Conservation (phyloP, 106 monocot species). For the Allium sativum region DNA sequence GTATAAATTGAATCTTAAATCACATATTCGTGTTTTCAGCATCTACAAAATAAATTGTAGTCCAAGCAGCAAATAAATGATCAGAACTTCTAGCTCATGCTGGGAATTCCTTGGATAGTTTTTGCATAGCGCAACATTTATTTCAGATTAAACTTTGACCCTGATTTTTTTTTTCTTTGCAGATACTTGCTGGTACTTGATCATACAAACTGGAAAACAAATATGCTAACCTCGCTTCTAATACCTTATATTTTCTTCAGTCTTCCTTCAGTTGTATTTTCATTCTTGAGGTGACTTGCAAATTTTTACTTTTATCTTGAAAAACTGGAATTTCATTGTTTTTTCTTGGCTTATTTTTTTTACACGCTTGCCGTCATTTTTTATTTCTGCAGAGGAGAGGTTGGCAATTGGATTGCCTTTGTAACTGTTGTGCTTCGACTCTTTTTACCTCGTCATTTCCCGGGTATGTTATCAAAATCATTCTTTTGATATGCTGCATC, state of each 20-base stretch:
- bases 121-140: too few species aligned
- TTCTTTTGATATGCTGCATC: too few species aligned
- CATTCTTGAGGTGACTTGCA: slow-evolving; percentile 41
- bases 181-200: slow-evolving; percentile 81
- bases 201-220: slow-evolving; percentile 89
- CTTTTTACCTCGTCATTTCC: slow-evolving; percentile 69
- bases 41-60: too few species aligned
- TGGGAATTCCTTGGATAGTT: too few species aligned
- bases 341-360: not conserved
- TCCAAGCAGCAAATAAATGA: too few species aligned
- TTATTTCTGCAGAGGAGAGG: slow-evolving; percentile 48
- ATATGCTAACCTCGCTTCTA: slow-evolving; percentile 77
- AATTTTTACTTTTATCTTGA: too few species aligned
- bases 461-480: slow-evolving; percentile 30
- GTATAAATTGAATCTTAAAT: too few species aligned
- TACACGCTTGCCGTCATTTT: not conserved
- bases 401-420: slow-evolving; percentile 84
- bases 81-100: too few species aligned
- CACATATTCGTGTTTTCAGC: too few species aligned
- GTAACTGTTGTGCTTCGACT: slow-evolving; percentile 64
- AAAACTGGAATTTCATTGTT: not conserved
- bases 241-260: slow-evolving; percentile 89
- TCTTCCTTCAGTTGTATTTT: slow-evolving; percentile 54
- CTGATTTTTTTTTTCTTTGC: slow-evolving; percentile 4
- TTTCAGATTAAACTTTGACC: not conserved